Evolutionary conservation across 164 flowering plant genomes (phyloP), one percentile per base, ranked within the genome.

Genomic region (Sedum album): DNA sequence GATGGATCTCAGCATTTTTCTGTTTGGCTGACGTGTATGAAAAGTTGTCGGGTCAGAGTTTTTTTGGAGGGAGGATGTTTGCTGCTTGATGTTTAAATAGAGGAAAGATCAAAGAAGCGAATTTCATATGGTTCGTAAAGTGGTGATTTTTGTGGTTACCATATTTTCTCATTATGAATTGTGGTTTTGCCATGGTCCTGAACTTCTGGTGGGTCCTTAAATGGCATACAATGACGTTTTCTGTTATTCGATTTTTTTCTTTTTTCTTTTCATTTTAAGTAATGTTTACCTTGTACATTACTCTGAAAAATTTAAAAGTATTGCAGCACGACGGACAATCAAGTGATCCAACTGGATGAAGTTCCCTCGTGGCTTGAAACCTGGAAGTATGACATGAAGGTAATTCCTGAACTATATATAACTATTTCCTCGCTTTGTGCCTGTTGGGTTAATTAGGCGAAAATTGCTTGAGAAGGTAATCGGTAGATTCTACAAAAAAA

Each of bases 31-130:
- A 53, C 60, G 23, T 49, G 55, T 18, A 18, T 0, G 26, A 21
- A 51, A 51, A 51, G 57, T 51, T 51, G 57, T 51, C 57, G 57
- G 57, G 57, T 11, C 15, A 7, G 31, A 28, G 25, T 55, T 55
- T 10, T 55, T 55, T 26, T 55, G 15, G 61, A 13, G 31, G 61
- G 31, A 28, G 28, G 61, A 55, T 15, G 17, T 26, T 25, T 13
- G 31, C 17, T 55, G 61, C 17, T 55, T 55, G 31, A 28, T 26
- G 61, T 55, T 55, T 55, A 55, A 55, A 55, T 55, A 55, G 61
- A n/a, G 8, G 11, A 28, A 18, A 25, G 61, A 25, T 55, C 17
- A 55, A 55, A 55, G 61, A 55, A 55, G 61, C 10, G 61, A 55
- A 55, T 55, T 28, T 17, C 14, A 55, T 11, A 21, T 17, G 61